Base-by-base conservation (phyloP, 495 filamentous ascomycete species). In the Hypomontagnella monticulosa region DNA sequence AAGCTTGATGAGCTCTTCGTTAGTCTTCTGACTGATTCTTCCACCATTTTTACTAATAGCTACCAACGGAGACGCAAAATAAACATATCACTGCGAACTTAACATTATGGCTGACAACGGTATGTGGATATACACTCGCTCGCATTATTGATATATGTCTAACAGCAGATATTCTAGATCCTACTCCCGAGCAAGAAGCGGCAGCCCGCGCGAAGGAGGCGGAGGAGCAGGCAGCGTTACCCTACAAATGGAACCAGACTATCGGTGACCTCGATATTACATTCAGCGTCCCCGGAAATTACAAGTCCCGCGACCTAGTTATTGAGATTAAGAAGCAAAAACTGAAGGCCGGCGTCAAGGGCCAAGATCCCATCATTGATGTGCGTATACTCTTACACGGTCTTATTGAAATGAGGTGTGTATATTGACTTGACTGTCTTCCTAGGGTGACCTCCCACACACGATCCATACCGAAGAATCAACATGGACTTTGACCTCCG, bases 161-260 rank as follows among this genome's bases (percentile, higher is more conserved):
- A 66, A 73, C 57, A 72, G 37, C 11, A 10, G 27, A 18, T 20
- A 56, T 15, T 44, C 57, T 79, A 65, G 87, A 87, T 42, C 82
- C 75, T 16, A 83, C 84, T 47, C 76, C 81, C 36, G 85, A 85
- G 46, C 76, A 86, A 67, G 89, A 93, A 72, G 87, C 87, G 34
- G 89, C 88, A 27, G 86, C 88, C 72, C 88, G 88, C 72, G 88
- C 86, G 56, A 88, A 89, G 73, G 93, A 99, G 76, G 84, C 83
- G 30, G 90, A 87, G 33, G 95, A 98, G 76, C 95, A 99, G 81
- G 92, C 90, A 16, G 84, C 88, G 40, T 88, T 99, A 8, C 95
- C 95, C 3, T 99, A 99, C 88, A 93, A 95, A 79, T 99, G 95
- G 95, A 91, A 86, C 1, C 95, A 99, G 77, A 93, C 89, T n/a